Evolutionary conservation across 208 protist genomes (phyloP).

Genomic region (Porcisia hertigi): DNA sequence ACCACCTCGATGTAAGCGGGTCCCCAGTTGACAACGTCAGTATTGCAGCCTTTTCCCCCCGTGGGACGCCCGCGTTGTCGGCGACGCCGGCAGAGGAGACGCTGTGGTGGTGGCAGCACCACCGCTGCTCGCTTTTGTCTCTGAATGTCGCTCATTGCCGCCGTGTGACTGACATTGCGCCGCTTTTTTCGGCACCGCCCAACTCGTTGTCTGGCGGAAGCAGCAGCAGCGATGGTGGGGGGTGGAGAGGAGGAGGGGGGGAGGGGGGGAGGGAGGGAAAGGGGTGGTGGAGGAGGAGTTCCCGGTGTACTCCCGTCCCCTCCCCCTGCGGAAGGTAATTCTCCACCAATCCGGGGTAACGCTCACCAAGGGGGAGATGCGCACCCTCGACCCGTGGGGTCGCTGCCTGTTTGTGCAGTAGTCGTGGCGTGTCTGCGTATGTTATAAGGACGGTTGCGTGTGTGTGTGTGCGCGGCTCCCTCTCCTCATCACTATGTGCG

Average conservation of each 20-base stretch:
- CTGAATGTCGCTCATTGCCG: constrained; percentile 26
- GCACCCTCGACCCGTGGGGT: constrained; percentile 10
- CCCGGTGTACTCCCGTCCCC: no score
- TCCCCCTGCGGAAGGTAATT: constrained; percentile 4
- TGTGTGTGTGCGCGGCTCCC: not conserved
- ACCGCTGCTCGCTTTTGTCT: constrained; percentile 20
- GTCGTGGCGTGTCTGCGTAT: not conserved
- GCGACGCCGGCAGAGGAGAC: not conserved
- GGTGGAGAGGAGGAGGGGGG: no score
- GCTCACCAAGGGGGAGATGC: constrained; percentile 18
- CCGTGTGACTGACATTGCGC: constrained; percentile 15
- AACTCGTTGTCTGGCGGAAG: not conserved
- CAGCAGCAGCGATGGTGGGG: not conserved
- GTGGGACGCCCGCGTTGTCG: not conserved
- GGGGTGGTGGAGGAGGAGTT: not conserved
- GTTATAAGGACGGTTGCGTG: not conserved
- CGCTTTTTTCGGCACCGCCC: constrained; percentile 6
- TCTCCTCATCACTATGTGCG: not conserved
- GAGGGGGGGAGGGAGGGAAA: no score
- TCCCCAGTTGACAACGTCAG: constrained; percentile 13
- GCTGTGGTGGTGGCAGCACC: constrained; percentile 7
- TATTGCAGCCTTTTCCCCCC: constrained; percentile 13
- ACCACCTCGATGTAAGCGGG: constrained; percentile 15
- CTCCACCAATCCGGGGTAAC: constrained; percentile 24
- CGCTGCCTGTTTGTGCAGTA: constrained; percentile 10